A percentile compares a stretch with the other conserved stretches of the same genome.
Evolutionary conservation across 305 asterid species (phyloP).

Genomic region (Fraxinus sp.): DNA sequence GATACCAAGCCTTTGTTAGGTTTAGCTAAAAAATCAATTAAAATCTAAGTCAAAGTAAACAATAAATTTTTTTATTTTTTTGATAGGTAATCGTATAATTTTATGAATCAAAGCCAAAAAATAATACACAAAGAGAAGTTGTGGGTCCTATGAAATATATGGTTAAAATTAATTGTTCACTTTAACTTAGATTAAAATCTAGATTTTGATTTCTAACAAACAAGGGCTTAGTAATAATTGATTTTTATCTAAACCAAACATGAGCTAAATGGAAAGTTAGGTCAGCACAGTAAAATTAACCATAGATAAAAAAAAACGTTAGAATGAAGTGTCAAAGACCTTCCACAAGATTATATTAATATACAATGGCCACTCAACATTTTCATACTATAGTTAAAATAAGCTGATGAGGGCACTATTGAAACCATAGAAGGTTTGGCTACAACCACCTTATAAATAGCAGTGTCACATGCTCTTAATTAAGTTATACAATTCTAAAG

Average conservation of each 20-base stretch:
- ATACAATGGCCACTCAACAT: not conserved
- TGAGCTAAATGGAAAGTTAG: not conserved
- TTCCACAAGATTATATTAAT: not conserved
- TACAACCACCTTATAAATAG: not conserved
- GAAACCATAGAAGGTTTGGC: not conserved
- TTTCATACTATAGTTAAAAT: not conserved
- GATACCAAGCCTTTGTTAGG: not conserved
- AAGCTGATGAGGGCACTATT: not conserved
- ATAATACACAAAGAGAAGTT: too few relatives aligned
- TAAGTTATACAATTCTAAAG: not conserved
- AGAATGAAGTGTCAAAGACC: conserved; percentile 11
- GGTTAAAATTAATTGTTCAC: too few relatives aligned
- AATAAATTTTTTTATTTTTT: too few relatives aligned
- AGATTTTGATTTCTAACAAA: too few relatives aligned
- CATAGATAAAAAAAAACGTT: not conserved
- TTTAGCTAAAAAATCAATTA: not conserved
- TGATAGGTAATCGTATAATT: too few relatives aligned
- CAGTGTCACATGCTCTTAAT: not conserved
- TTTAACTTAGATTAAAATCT: too few relatives aligned
- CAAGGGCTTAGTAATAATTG: not conserved
- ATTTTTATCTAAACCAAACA: not conserved
- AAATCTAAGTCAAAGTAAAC: not conserved
- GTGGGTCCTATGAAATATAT: too few relatives aligned
- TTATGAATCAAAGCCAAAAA: too few relatives aligned
- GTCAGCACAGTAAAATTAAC: not conserved